Evolutionary conservation across 495 filamentous ascomycete species (phyloP).

Genomic region (Tetracladium marchalianum): DNA sequence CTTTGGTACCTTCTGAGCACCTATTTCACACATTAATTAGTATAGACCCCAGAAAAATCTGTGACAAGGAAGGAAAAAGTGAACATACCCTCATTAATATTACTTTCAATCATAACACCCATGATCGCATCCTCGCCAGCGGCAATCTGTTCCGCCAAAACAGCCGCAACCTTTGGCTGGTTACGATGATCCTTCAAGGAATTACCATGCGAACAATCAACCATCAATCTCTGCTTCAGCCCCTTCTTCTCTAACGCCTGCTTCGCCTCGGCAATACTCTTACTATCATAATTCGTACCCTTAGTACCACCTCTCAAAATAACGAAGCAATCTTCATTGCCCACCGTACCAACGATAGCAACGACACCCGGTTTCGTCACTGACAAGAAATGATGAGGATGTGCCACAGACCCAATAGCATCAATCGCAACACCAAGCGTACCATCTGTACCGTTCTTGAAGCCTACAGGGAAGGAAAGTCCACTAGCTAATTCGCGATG

Average conservation of each 20-base stretch:
- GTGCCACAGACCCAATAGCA: conserved; percentile 86
- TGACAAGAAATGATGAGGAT: conserved; percentile 95
- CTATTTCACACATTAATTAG: conserved; percentile 26
- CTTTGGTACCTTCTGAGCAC: conserved; percentile 81
- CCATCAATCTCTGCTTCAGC: conserved; percentile 73
- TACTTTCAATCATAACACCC: conserved; percentile 98
- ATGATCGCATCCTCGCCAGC: conserved; percentile 81
- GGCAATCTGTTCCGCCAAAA: conserved; percentile 73
- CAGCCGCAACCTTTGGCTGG: conserved; percentile 87
- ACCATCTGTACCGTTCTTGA: conserved; percentile 99
- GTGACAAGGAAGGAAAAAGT: conserved; percentile 1
- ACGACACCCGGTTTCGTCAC: conserved; percentile 97
- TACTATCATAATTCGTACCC: conserved; percentile 87
- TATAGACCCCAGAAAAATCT: neutral
- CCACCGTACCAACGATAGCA: conserved; percentile 88
- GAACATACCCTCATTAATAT: conserved; percentile 78
- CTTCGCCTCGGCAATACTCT: conserved; percentile 71
- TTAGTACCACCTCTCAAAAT: conserved; percentile 89
- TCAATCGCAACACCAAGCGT: conserved; percentile 85
- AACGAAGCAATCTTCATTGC: conserved; percentile 97
- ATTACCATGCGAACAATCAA: conserved; percentile 97
- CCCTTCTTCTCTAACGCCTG: conserved; percentile 56
- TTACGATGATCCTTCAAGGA: conserved; percentile 94
- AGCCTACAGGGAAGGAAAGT: conserved; percentile 92
- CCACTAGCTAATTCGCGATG: conserved; percentile 93